These are phyloP conservation scores for Botrytis deweyae DNA, from an alignment of 2,329 filamentous ascomycete species.

Conservation along the genomic window DNA sequence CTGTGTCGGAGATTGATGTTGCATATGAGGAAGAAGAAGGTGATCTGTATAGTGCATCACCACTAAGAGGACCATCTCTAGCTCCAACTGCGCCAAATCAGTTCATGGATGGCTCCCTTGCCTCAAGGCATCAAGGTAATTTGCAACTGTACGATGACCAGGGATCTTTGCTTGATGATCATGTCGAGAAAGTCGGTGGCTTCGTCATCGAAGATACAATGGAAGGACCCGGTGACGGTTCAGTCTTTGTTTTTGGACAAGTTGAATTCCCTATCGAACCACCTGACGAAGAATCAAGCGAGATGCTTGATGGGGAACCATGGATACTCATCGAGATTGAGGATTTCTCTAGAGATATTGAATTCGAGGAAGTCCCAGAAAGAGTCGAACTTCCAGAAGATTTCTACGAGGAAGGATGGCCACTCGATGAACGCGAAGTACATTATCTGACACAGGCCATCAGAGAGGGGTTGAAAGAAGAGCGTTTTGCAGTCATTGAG, in stretches of 20 bases:
- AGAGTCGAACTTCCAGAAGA: neutral
- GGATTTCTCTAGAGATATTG: neutral
- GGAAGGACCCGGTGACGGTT: neutral
- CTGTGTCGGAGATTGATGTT: neutral
- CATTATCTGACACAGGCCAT: neutral
- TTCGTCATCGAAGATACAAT: neutral
- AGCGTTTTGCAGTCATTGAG: neutral
- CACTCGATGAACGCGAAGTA: neutral
- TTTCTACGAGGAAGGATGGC: neutral
- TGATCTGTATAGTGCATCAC: neutral
- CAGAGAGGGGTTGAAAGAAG: neutral
- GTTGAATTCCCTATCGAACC: neutral
- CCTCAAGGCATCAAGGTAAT: neutral
- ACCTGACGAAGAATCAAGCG: neutral
- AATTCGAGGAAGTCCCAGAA: neutral
- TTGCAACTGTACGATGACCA: neutral
- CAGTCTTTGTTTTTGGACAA: neutral
- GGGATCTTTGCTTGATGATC: neutral
- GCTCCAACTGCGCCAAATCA: neutral
- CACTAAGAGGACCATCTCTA: neutral
- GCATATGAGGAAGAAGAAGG: neutral
- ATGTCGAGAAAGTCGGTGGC: neutral
- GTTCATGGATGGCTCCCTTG: neutral
- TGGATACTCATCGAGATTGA: neutral
- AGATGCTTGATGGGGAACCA: neutral